Base-by-base conservation (phyloP, 202 grass and related monocot species). In the Bolboschoenoplectus hybrid region DNA sequence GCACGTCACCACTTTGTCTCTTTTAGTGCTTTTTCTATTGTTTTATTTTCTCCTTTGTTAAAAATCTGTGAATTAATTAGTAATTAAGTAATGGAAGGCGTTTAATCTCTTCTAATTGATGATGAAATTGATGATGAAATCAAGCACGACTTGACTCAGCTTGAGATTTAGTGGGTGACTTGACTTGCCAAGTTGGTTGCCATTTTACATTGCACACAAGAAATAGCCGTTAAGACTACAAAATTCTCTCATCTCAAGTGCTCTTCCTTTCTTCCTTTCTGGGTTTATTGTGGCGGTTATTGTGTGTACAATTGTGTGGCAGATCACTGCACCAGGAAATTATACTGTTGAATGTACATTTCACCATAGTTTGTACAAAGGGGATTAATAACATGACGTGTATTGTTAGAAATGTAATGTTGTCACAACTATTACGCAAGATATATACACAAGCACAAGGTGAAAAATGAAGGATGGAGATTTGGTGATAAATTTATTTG, bases 111-210 rank as follows among this genome's bases (percentile, higher is more conserved):
- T n/a, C 75, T 79, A 58, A n/a, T n/a, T n/a, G n/a, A n/a, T n/a
- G n/a, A n/a, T n/a, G n/a, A n/a, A n/a, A n/a, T n/a, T n/a, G n/a
- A 58, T 79, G 75, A 79, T 60, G 52, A 19, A 79, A 58, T 79
- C 52, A 60, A 60, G 34, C 34, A 79, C 75, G 52, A 79, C 52
- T 79, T 60, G 13, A n/a, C n/a, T n/a, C n/a, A 41, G 75, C 0
- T 79, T n/a, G n/a, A n/a, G 19, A 61, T 61, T 41, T 58, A 79
- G 35, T 79, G 52, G 75, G 13, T 58, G 34, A 60, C 75, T 58
- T 35, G 52, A 58, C 44, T 49, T 50, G 70, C 19, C 70, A 16
- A 56, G 47, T 55, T 57, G 35, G 47, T 55, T 57, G 35, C 9
- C 14, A 79, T 58, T 58, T 58, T 79, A 56, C 74, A 79, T 58